Evolutionary conservation across 345 rosid genomes (phyloP), one percentile per base, ranked within the genome.

Genomic region (Turritis glabra): DNA sequence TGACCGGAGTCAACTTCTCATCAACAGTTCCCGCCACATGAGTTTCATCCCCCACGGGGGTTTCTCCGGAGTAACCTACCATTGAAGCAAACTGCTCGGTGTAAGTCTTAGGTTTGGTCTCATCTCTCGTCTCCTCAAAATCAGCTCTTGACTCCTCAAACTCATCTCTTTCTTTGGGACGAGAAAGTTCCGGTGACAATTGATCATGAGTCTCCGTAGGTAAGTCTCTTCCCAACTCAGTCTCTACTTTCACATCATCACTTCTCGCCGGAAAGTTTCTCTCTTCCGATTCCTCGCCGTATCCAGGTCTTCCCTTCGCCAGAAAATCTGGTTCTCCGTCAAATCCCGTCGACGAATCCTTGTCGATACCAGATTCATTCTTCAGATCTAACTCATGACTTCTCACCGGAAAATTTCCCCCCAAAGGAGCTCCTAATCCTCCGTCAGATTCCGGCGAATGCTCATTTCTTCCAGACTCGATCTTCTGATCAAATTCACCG

Each of bases 61-160:
- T 44, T 59, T 77, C 3, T 72, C 80, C 54, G 4, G 74, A 22
- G 61, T 83, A 82, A 38, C 92, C 89, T 18, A 90, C 81, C 48
- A 82, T 83, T 7, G 89, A 85, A 69, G 82, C 75, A 5, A 78
- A 52, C 71, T 77, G 78, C 30, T 76, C 81, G 0, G 83, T 50
- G 73, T 84, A 84, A 55, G 84, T 67, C 70, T 79, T 67, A 15
- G 75, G 66, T 77, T 77, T 67, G 44, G 63, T 11, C 41, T 61
- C 64, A 13, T 55, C 29, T 68, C 18, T 40, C 8, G 13, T 68
- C n/a, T 25, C 71, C 29, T 73, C 74, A 13, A 14, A 60, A 8
- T 11, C 15, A 14, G 29, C 41, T 69, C 64, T 41, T 1, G 21
- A 55, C 32, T 37, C 71, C 22, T 41, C 54, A 13, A 52, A 60